Evolutionary conservation across 352 stramenopile genomes (phyloP).

Genomic region (Pseudoperonospora humuli): DNA sequence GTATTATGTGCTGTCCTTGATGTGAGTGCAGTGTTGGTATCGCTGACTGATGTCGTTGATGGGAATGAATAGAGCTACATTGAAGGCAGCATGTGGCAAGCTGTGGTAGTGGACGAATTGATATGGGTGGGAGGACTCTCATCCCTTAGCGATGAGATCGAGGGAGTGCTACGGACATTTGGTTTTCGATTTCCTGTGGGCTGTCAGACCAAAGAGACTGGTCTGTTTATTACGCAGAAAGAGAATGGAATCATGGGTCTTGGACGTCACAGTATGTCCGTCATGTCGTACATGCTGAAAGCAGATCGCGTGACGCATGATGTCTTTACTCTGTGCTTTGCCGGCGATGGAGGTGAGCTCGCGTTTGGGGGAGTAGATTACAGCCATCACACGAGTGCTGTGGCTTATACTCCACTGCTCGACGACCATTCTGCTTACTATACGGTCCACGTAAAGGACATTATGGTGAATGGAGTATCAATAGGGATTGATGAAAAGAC

Average conservation of each 20-base stretch:
- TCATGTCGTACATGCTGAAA: constrained; percentile 65
- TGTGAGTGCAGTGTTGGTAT: neutral
- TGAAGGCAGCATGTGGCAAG: constrained; percentile 84
- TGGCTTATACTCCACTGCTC: constrained; percentile 62
- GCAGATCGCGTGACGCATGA: constrained; percentile 46
- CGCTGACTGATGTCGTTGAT: neutral
- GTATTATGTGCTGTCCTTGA: neutral
- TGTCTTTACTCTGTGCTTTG: constrained; percentile 82
- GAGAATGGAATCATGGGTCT: constrained; percentile 89
- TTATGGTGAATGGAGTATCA: constrained; percentile 47
- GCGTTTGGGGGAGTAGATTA: constrained; percentile 78
- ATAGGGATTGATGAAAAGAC: constrained; percentile 30
- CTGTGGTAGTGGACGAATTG: constrained; percentile 69
- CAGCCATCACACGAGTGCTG: constrained; percentile 50
- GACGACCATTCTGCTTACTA: constrained; percentile 52
- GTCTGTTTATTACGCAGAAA: constrained; percentile 79
- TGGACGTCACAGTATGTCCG: constrained; percentile 47
- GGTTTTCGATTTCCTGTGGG: constrained; percentile 71
- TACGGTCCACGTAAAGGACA: constrained; percentile 74
- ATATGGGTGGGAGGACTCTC: constrained; percentile 71
- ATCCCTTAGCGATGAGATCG: constrained; percentile 28
- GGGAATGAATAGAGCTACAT: constrained; percentile 53
- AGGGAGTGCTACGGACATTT: constrained; percentile 49
- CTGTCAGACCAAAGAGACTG: constrained; percentile 78
- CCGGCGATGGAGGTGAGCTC: constrained; percentile 48